Evolutionary conservation across 1,284 basidiomycete species (phyloP).

Genomic region (Pseudozyma thailandica): DNA sequence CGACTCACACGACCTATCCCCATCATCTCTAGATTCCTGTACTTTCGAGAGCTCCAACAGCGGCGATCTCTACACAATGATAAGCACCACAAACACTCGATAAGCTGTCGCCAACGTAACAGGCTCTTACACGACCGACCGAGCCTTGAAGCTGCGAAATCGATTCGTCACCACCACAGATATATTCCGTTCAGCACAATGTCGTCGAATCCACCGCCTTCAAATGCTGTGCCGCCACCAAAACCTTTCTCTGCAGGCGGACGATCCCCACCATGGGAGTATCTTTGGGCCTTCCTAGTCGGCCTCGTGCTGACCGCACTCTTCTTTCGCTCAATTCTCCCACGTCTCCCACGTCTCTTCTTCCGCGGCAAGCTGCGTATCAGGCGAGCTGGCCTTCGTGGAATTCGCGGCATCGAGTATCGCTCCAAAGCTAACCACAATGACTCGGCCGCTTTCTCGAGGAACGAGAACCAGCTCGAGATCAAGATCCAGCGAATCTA

Average conservation of each 20-base stretch:
- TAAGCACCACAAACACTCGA: too few relatives aligned
- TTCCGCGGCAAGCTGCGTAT: slow-evolving; percentile 56
- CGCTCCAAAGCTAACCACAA: slow-evolving; percentile 52
- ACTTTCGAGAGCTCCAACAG: too few relatives aligned
- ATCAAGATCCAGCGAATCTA: slow-evolving; percentile 51
- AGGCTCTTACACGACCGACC: too few relatives aligned
- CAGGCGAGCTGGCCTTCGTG: slow-evolving; percentile 49
- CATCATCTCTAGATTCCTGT: too few relatives aligned
- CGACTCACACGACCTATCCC: too few relatives aligned
- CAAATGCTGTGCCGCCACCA: neutral
- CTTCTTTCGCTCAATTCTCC: slow-evolving; percentile 58
- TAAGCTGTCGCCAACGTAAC: too few relatives aligned
- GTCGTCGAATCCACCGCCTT: neutral
- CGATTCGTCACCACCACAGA: too few relatives aligned
- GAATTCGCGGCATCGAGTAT: slow-evolving; percentile 59
- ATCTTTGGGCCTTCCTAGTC: slow-evolving; percentile 26
- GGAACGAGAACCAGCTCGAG: slow-evolving; percentile 38
- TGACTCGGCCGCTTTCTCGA: slow-evolving; percentile 32
- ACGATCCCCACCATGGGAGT: too few relatives aligned
- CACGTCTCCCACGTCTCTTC: slow-evolving; percentile 54
- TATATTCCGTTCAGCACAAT: too few relatives aligned
- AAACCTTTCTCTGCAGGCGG: slow-evolving; percentile 11
- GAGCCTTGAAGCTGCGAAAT: too few relatives aligned
- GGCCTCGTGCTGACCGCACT: slow-evolving; percentile 36
- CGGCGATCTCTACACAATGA: too few relatives aligned